Percentiles rank a stretch among this genome's conserved stretches.
Conservation (phyloP, 2,329 filamentous ascomycete species). For the Phyllosticta ampelicida region DNA sequence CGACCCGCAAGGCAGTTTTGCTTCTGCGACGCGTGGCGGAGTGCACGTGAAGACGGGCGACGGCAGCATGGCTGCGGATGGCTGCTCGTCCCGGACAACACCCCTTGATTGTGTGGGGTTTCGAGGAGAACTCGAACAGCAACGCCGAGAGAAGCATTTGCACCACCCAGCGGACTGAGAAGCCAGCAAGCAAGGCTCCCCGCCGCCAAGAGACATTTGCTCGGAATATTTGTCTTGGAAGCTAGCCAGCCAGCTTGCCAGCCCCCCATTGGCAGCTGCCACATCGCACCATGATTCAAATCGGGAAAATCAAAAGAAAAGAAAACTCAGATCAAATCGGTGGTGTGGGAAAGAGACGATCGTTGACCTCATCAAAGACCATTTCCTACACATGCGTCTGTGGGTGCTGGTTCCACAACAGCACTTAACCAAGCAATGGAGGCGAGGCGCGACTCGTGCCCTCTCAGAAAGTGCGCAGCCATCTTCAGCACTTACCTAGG, state of each 20-base stretch:
- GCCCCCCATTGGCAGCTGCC: no score
- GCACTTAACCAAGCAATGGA: background rate
- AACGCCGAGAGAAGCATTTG: no score
- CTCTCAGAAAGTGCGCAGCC: background rate
- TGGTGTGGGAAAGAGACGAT: background rate
- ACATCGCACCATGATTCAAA: background rate
- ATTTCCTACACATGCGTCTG: background rate
- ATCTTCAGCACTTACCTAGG: constrained; percentile 3
- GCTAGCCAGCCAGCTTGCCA: no score
- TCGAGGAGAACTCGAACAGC: no score
- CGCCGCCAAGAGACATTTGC: background rate
- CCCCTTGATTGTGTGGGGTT: background rate
- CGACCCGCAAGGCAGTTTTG: background rate
- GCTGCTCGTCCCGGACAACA: background rate
- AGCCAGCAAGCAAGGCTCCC: background rate
- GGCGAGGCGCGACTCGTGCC: background rate
- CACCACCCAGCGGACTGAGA: no score
- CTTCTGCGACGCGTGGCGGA: background rate
- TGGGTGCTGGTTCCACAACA: background rate
- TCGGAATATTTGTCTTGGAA: background rate
- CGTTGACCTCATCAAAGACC: background rate
- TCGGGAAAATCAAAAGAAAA: background rate
- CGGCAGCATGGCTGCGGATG: background rate
- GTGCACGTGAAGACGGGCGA: background rate
- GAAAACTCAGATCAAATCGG: background rate